Evolutionary conservation across 2,329 filamentous ascomycete species (phyloP).

Genomic region (Epichloe aotearoae): DNA sequence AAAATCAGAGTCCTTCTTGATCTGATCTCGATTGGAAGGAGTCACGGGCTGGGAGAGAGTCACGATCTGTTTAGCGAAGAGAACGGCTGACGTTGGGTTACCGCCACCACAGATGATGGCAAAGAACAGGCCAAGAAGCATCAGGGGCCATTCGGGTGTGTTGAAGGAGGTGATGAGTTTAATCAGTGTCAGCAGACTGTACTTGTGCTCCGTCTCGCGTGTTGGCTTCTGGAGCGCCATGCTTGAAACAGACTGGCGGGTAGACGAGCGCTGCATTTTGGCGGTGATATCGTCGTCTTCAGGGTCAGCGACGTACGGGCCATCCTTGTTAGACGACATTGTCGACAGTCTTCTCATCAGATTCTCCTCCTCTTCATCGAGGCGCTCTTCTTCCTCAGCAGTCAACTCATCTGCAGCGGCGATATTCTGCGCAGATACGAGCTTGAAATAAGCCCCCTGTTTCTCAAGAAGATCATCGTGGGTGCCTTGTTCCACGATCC

Average conservation of each 20-base stretch:
- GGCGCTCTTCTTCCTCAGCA: constrained; percentile 34
- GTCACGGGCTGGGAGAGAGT: constrained; percentile 46
- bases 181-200: constrained; percentile 62
- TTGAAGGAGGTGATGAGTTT: constrained; percentile 75
- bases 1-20: constrained; percentile 64
- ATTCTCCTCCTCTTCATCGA: constrained; percentile 36
- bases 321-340: constrained; percentile 27
- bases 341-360: constrained; percentile 29
- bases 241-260: constrained; percentile 54
- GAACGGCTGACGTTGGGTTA: constrained; percentile 55
- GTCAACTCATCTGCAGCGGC: constrained; percentile 43
- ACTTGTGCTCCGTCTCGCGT: constrained; percentile 38
- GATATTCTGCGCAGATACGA: constrained; percentile 83
- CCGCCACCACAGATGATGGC: constrained; percentile 67
- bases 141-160: constrained; percentile 52
- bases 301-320: constrained; percentile 37
- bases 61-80: constrained; percentile 81
- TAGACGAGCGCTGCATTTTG: constrained; percentile 42
- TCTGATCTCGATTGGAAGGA: constrained; percentile 33
- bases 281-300: constrained; percentile 44
- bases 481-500: constrained; percentile 85
- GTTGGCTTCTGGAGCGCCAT: constrained; percentile 47
- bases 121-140: constrained; percentile 61
- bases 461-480: constrained; percentile 65
- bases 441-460: constrained; percentile 63